phyloP scores from a whole-genome alignment of 2,329 filamentous ascomycete species.

The Aureobasidium sp. region DNA sequence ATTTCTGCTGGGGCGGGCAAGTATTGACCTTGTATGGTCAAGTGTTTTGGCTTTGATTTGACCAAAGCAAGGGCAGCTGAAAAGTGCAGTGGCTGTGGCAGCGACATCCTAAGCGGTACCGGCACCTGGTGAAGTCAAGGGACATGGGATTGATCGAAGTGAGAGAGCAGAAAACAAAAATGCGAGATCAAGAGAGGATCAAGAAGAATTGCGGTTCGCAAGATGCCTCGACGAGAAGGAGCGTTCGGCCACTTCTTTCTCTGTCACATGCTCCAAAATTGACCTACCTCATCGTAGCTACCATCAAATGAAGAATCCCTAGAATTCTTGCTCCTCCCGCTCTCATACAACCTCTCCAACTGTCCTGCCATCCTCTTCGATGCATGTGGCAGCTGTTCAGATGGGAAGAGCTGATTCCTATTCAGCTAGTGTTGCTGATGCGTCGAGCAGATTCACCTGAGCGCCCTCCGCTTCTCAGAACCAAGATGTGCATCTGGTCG shows the following conservation, averaged over 20 bases:
- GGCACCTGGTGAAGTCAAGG: no score
- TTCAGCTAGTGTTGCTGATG: no score
- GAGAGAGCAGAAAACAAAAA: neutral
- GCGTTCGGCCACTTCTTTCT: neutral
- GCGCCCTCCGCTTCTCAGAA: no score
- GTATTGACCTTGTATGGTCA: constrained; percentile 26
- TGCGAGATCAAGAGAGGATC: neutral
- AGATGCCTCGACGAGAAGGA: neutral
- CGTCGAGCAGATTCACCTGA: no score
- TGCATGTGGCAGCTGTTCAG: no score
- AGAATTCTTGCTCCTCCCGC: no score
- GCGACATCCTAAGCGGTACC: neutral
- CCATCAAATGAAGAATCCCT: no score
- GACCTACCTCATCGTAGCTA: neutral
- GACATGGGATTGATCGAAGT: neutral
- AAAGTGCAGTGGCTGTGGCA: constrained; percentile 16
- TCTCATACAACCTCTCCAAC: no score
- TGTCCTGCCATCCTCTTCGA: no score
- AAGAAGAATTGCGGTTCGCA: neutral
- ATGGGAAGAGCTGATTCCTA: no score
- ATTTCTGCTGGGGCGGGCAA: neutral
- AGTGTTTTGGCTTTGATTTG: constrained; percentile 31
- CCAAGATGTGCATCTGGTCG: no score
- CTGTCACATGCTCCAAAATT: neutral
- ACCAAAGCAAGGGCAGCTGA: constrained; percentile 27